Evolutionary conservation across 225 moss, liverwort and hornwort species (phyloP).

Genomic region (Ulota crispa): DNA sequence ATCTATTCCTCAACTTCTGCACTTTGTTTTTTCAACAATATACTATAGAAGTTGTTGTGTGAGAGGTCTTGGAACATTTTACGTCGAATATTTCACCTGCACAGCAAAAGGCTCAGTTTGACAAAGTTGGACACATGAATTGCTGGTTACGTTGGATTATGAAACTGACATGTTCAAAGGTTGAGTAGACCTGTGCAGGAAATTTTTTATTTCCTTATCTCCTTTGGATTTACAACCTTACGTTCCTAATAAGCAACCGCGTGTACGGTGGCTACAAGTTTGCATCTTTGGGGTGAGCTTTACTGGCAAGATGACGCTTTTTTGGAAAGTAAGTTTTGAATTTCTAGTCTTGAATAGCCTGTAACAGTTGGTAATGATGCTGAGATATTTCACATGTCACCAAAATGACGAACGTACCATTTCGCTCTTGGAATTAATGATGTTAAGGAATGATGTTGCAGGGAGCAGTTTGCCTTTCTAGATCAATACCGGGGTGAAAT

Average conservation of each 20-base stretch:
- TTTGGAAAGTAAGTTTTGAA: not conserved
- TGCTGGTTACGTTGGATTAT: not conserved
- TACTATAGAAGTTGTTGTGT: not conserved
- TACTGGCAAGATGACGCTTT: not conserved
- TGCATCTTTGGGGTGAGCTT: conserved; percentile 66
- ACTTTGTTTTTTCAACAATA: not conserved
- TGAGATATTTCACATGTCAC: conserved; percentile 1
- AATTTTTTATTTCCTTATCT: conserved; percentile 44
- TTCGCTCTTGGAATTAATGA: not conserved
- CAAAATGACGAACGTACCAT: conserved; percentile 4
- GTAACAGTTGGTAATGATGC: not conserved
- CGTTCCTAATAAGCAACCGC: conserved; percentile 66
- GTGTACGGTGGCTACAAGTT: conserved; percentile 56
- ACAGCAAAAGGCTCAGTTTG: not conserved
- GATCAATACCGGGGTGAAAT: conserved; percentile 79
- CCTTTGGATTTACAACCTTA: conserved; percentile 68
- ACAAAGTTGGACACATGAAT: not conserved
- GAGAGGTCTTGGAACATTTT: not conserved
- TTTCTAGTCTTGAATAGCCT: conserved; percentile 2
- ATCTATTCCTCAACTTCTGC: not conserved
- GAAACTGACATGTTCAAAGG: conserved; percentile 17
- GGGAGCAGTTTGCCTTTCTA: conserved; percentile 71
- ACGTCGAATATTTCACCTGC: not conserved
- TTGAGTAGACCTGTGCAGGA: conserved; percentile 60
- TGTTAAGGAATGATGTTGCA: conserved; percentile 39